Percentiles rank a stretch among this genome's conserved stretches.
These are phyloP conservation scores for Endothia cerciana DNA, from an alignment of 2,329 filamentous ascomycete species.

Conservation along the genomic window DNA sequence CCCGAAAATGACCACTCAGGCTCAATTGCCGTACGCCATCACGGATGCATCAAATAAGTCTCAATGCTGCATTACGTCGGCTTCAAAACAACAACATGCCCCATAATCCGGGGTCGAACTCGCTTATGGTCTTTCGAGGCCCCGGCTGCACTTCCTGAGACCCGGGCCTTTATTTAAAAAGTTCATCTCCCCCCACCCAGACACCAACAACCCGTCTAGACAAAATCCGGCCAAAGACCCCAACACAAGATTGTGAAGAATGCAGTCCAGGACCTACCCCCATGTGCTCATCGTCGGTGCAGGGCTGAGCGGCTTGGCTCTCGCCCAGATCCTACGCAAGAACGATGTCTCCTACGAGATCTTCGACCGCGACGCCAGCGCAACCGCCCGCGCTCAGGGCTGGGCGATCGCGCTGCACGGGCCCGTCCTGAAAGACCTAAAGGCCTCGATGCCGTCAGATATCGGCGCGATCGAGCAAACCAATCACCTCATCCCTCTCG, in stretches of 20 bases:
- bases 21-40: background rate
- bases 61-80: background rate
- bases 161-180: background rate
- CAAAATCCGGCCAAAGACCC: too few species aligned
- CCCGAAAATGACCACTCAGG: background rate
- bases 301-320: slow-evolving; percentile 46
- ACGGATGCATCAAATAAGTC: background rate
- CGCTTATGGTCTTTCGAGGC: background rate
- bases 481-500: slow-evolving; percentile 35
- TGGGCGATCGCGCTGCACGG: slow-evolving; percentile 40
- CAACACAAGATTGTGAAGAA: background rate
- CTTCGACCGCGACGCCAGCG: slow-evolving; percentile 43
- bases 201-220: background rate
- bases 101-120: background rate
- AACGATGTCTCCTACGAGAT: slow-evolving; percentile 40
- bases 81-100: background rate
- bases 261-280: slow-evolving; percentile 16
- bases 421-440: slow-evolving; percentile 32
- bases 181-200: background rate
- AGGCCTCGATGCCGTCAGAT: slow-evolving; percentile 31
- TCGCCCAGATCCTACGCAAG: slow-evolving; percentile 45
- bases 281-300: slow-evolving; percentile 47
- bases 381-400: slow-evolving; percentile 33
- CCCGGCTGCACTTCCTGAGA: background rate
- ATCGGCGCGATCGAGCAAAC: slow-evolving; percentile 31